Conservation (phyloP, 176 grass and related monocot species). For the Bonia amplexicaulis region DNA sequence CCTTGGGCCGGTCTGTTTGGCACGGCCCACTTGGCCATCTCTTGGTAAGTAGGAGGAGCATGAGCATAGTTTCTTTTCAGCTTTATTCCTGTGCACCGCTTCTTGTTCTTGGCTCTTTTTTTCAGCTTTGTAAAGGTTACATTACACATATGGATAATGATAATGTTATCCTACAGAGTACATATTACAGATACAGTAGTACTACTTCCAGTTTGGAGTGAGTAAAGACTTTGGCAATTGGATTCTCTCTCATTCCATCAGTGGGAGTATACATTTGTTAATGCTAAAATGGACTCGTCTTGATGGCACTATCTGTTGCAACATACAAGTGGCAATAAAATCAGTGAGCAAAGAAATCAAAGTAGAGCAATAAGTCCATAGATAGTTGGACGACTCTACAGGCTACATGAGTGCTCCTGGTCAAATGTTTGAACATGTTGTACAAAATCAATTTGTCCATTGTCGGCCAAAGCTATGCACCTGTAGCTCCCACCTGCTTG, state of each 20-base stretch:
- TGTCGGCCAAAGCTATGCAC: not conserved
- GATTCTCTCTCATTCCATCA: not conserved
- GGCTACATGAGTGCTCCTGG: slow-evolving; percentile 4
- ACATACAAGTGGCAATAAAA: not conserved
- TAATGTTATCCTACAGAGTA: no score
- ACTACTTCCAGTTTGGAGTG: not conserved
- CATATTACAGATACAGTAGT: not conserved
- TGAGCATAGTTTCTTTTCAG: no score
- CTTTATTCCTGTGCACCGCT: no score
- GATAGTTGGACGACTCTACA: slow-evolving; percentile 4
- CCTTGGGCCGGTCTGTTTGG: no score
- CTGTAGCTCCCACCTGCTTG: no score
- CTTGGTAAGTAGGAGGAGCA: no score
- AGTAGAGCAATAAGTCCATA: not conserved
- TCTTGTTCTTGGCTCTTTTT: no score
- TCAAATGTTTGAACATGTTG: slow-evolving; percentile 22
- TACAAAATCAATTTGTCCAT: not conserved
- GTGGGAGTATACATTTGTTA: not conserved
- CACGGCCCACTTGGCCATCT: no score
- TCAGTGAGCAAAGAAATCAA: not conserved
- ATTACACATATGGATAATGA: no score
- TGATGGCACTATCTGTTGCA: not conserved
- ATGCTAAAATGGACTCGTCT: not conserved
- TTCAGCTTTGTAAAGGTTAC: no score
- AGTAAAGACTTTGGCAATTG: not conserved